Evolutionary conservation across 169 alveolate species (phyloP).

Genomic region (Plasmodium fragile): DNA sequence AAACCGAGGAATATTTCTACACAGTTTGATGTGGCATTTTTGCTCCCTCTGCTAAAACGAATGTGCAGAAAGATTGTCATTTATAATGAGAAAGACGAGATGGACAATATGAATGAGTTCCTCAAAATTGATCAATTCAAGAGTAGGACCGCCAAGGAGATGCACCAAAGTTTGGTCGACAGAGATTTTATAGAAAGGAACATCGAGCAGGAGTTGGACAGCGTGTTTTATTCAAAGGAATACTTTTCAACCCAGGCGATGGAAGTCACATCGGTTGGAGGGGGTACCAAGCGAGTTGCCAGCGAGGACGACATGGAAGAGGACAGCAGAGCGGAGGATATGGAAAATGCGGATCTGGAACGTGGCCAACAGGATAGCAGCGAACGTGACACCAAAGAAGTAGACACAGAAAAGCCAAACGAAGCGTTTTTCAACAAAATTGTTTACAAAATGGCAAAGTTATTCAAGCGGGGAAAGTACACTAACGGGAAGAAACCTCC

Average conservation of each 20-base stretch:
- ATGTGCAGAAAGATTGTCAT: conserved; percentile 40
- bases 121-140: conserved; percentile 68
- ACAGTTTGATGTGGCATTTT: conserved; percentile 34
- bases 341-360: background rate
- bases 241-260: conserved; percentile 9
- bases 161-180: background rate
- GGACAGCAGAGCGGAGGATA: background rate
- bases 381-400: background rate
- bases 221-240: conserved; percentile 33
- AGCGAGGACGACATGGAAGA: background rate
- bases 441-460: conserved; percentile 34
- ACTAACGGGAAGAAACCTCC: background rate
- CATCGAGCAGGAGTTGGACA: conserved; percentile 44
- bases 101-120: conserved; percentile 43
- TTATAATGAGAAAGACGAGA: conserved; percentile 21
- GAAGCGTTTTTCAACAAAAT: conserved; percentile 36
- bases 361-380: background rate
- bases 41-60: conserved; percentile 35
- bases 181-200: conserved; percentile 29
- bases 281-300: background rate
- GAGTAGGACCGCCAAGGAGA: conserved; percentile 30
- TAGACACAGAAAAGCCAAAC: conserved; percentile 16
- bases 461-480: conserved; percentile 11
- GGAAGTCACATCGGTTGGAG: background rate
- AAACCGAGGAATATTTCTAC: conserved; percentile 31